These are phyloP conservation scores for Pleurotus citrinopileatus DNA, from an alignment of 768 basidiomycete genomes.

Conservation along the genomic window DNA sequence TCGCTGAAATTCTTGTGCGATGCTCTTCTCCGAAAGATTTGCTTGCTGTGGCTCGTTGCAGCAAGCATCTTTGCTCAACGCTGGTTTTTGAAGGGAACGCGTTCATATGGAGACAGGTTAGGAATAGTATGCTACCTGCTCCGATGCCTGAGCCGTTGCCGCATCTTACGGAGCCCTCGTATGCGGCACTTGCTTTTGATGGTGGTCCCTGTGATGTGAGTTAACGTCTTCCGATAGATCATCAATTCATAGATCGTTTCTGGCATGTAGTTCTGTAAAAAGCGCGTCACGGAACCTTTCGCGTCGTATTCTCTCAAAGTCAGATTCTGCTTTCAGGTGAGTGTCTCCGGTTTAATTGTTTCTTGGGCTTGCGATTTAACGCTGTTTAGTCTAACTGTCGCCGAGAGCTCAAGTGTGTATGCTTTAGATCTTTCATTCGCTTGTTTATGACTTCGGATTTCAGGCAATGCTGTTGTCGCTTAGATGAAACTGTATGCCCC, in stretches of 20 bases:
- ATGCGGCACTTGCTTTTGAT: conserved; percentile 66
- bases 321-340: conserved; percentile 40
- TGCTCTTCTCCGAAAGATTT: conserved; percentile 53
- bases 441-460: not conserved
- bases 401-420: not conserved
- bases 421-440: not conserved
- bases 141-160: conserved; percentile 23
- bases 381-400: not conserved
- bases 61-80: conserved; percentile 48
- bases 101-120: conserved; percentile 60
- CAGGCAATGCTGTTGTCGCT: not conserved
- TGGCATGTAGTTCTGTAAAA: conserved; percentile 35
- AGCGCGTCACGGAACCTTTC: conserved; percentile 33
- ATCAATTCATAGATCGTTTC: no score
- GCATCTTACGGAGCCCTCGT: conserved; percentile 51
- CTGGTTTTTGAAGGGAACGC: conserved; percentile 43
- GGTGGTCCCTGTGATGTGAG: conserved; percentile 53
- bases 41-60: conserved; percentile 57
- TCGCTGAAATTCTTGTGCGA: conserved; percentile 58
- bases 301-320: conserved; percentile 45
- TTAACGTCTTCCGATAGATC: no score
- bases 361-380: not conserved
- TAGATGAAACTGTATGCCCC: not conserved
- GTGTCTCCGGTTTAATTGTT: conserved; percentile 6
- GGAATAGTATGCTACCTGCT: conserved; percentile 24